These are phyloP conservation scores for Clonostachys rhizophaga DNA, from an alignment of 2,329 filamentous ascomycete genomes.

Conservation along the genomic window DNA sequence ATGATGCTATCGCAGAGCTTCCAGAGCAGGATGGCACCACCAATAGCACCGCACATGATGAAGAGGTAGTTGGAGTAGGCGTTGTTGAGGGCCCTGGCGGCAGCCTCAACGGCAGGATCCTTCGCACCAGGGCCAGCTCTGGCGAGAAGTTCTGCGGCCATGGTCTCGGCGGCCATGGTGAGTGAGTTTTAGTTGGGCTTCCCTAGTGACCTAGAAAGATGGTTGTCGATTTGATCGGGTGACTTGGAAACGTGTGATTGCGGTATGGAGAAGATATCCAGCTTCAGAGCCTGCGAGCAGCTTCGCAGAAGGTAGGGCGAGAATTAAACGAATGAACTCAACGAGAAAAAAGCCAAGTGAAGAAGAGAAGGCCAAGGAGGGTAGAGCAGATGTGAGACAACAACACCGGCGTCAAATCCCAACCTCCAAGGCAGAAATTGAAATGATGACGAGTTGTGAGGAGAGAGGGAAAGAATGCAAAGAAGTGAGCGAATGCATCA, in stretches of 20 bases:
- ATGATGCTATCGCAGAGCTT: conserved; percentile 54
- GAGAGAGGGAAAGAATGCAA: too few relatives aligned
- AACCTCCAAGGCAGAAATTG: background rate
- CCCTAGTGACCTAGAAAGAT: background rate
- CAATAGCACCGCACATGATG: conserved; percentile 59
- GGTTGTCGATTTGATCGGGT: too few relatives aligned
- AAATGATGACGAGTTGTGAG: too few relatives aligned
- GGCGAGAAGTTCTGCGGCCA: conserved; percentile 2
- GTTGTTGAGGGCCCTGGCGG: conserved; percentile 26
- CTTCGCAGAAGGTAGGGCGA: background rate
- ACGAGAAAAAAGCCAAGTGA: background rate
- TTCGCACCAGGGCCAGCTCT: conserved; percentile 3
- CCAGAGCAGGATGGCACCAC: conserved; percentile 62
- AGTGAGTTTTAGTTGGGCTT: conserved; percentile 1
- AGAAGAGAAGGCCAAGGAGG: conserved; percentile 1
- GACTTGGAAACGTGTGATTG: too few relatives aligned
- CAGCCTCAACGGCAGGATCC: conserved; percentile 2
- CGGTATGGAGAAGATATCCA: background rate
- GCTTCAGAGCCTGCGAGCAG: background rate
- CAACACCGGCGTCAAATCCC: conserved; percentile 1
- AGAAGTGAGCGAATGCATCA: too few relatives aligned
- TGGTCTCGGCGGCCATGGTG: conserved; percentile 3
- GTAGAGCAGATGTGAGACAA: conserved; percentile 4
- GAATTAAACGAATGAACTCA: conserved; percentile 3
- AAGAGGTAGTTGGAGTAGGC: conserved; percentile 57